phyloP scores from a whole-genome alignment of 2,329 filamentous ascomycete genomes.

The Xylariaceae sp. region DNA sequence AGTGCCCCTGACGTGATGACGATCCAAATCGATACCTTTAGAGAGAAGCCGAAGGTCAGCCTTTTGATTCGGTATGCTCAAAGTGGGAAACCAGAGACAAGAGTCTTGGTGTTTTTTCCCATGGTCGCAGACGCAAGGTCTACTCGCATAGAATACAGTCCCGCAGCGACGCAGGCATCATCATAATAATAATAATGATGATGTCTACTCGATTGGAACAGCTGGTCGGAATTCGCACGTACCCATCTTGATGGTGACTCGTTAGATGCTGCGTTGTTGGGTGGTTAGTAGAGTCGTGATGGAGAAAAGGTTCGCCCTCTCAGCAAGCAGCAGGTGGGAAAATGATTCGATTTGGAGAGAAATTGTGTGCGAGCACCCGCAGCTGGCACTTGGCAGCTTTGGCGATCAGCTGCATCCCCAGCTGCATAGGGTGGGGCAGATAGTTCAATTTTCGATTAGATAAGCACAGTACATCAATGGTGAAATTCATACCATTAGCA shows the following conservation, averaged over 20 bases:
- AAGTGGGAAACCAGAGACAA: constrained; percentile 21
- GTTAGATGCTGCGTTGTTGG: constrained; percentile 38
- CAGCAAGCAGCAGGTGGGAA: constrained; percentile 10
- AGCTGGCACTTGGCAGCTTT: constrained; percentile 44
- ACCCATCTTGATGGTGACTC: constrained; percentile 57
- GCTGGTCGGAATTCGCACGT: constrained; percentile 41
- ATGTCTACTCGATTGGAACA: constrained; percentile 36
- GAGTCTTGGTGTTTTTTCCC: constrained; percentile 7
- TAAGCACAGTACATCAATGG: too few species aligned
- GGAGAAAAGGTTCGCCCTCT: constrained; percentile 16
- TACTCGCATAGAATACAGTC: constrained; percentile 15
- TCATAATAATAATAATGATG: constrained; percentile 16
- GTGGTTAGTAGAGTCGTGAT: constrained; percentile 28
- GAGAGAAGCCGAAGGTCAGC: constrained; percentile 54
- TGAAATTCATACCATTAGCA: too few species aligned
- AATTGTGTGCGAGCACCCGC: constrained; percentile 33
- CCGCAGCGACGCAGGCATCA: neutral
- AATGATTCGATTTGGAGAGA: constrained; percentile 15
- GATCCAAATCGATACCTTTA: constrained; percentile 66
- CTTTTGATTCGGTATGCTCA: constrained; percentile 63
- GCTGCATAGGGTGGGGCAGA: too few species aligned
- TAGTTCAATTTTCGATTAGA: too few species aligned
- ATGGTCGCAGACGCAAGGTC: constrained; percentile 18
- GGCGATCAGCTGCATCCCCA: neutral
- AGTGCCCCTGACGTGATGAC: constrained; percentile 64